Conservation (phyloP, 441 rosid species). For the Eutrema salsugineum region DNA sequence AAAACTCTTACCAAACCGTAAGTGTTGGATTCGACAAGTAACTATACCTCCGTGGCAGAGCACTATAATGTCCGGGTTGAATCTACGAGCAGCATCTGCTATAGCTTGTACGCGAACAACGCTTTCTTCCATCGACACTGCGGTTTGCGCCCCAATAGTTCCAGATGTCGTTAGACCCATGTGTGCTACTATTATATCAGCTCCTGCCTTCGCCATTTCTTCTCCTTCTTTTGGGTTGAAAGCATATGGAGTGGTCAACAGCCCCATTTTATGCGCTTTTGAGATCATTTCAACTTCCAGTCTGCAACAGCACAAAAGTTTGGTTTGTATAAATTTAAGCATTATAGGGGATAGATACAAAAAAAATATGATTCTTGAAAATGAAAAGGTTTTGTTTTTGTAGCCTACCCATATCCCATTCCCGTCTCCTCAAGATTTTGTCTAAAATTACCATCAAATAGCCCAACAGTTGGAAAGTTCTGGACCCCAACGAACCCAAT, state of each 20-base stretch:
- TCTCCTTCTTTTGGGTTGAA: slow-evolving; percentile 69
- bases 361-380: slow-evolving; percentile 4
- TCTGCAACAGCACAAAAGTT: slow-evolving; percentile 36
- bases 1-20: not conserved
- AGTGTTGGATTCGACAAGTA: not conserved
- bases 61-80: slow-evolving; percentile 61
- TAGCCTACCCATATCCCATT: slow-evolving; percentile 87
- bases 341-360: not conserved
- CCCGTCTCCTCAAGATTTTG: slow-evolving; percentile 98
- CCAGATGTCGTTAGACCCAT: slow-evolving; percentile 96
- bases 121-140: slow-evolving; percentile 77
- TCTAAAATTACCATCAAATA: slow-evolving; percentile 90
- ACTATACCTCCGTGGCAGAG: slow-evolving; percentile 89
- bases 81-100: slow-evolving; percentile 71
- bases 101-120: slow-evolving; percentile 75
- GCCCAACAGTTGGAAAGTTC: slow-evolving; percentile 97
- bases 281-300: slow-evolving; percentile 89
- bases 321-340: not conserved
- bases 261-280: slow-evolving; percentile 83
- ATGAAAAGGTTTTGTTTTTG: not conserved
- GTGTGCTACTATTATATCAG: slow-evolving; percentile 91
- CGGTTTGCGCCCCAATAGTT: slow-evolving; percentile 85
- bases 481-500: slow-evolving; percentile 90
- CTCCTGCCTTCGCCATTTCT: slow-evolving; percentile 93
- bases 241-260: slow-evolving; percentile 93